A percentile compares a stretch with the other conserved stretches of the same genome.
Conservation (phyloP, 1,284 basidiomycete genomes). For the Cryptococcus floricola region DNA sequence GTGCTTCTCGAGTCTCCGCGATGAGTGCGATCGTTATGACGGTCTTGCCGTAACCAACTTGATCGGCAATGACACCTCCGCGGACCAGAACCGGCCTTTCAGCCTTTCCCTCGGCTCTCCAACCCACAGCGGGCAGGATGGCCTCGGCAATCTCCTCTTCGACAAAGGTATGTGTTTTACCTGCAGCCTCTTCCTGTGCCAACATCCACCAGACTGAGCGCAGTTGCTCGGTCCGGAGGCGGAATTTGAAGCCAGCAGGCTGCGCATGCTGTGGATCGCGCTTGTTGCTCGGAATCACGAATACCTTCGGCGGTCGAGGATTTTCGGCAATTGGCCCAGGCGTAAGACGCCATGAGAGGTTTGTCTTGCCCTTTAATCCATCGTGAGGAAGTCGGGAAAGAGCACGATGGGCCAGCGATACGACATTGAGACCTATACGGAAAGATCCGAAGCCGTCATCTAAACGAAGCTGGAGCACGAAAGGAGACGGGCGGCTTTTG, state of each 20-base stretch:
- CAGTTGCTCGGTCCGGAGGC: slow-evolving; percentile 76
- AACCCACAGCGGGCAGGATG: slow-evolving; percentile 74
- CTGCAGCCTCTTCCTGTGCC: slow-evolving; percentile 64
- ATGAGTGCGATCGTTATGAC: slow-evolving; percentile 89
- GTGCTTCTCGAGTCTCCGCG: slow-evolving; percentile 57
- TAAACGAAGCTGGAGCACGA: slow-evolving; percentile 80
- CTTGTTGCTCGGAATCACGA: slow-evolving; percentile 72
- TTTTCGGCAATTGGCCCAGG: slow-evolving; percentile 53
- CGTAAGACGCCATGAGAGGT: slow-evolving; percentile 73
- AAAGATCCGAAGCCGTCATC: slow-evolving; percentile 64
- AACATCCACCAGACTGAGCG: slow-evolving; percentile 94
- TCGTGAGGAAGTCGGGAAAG: slow-evolving; percentile 68
- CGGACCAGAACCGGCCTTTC: slow-evolving; percentile 69
- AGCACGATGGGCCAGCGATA: slow-evolving; percentile 83
- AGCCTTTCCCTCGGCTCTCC: slow-evolving; percentile 88
- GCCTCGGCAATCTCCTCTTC: slow-evolving; percentile 95
- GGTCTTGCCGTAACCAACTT: slow-evolving; percentile 95
- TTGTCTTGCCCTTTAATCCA: slow-evolving; percentile 54
- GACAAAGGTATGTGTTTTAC: slow-evolving; percentile 63
- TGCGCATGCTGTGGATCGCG: slow-evolving; percentile 68
- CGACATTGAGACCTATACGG: slow-evolving; percentile 80
- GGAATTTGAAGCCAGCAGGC: slow-evolving; percentile 67
- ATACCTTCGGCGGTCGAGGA: slow-evolving; percentile 54
- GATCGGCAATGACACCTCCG: slow-evolving; percentile 90
- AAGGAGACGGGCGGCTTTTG: slow-evolving; percentile 79